Evolutionary conservation across 2,329 filamentous ascomycete species (phyloP).

Genomic region (Penicillium expansum): DNA sequence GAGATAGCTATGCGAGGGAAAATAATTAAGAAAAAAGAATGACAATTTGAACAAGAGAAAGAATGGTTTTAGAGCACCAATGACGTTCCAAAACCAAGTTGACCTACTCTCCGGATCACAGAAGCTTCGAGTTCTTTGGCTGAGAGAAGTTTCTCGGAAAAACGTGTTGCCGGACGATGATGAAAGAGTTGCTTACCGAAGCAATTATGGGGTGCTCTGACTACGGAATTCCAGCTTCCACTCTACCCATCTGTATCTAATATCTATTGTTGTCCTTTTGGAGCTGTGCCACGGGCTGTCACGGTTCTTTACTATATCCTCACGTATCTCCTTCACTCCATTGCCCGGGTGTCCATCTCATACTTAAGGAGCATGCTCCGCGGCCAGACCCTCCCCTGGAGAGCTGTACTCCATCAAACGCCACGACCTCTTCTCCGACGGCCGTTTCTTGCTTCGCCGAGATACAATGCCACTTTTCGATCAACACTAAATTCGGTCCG

Average conservation of each 20-base stretch:
- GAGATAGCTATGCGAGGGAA: background rate
- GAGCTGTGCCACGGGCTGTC: constrained; percentile 12
- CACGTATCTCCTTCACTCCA: background rate
- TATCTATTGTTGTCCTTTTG: constrained; percentile 12
- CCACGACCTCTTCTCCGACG: constrained; percentile 41
- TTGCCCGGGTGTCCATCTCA: constrained; percentile 10
- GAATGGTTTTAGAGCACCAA: constrained; percentile 10
- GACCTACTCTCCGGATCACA: constrained; percentile 21
- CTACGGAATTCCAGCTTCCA: constrained; percentile 16
- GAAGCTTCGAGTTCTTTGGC: constrained; percentile 35
- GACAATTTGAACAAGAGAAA: constrained; percentile 7
- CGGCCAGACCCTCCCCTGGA: constrained; percentile 64
- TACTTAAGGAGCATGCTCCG: constrained; percentile 57
- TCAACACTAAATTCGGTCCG: constrained; percentile 28
- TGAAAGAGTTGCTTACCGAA: constrained; percentile 33
- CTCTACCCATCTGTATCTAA: constrained; percentile 7
- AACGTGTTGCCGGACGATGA: constrained; percentile 32
- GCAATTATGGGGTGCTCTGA: constrained; percentile 24
- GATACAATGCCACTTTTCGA: constrained; percentile 32
- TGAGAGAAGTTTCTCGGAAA: constrained; percentile 37
- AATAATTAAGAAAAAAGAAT: constrained; percentile 5
- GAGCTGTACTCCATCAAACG: constrained; percentile 56
- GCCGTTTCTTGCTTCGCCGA: constrained; percentile 31
- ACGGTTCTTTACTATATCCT: constrained; percentile 8
- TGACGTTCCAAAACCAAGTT: constrained; percentile 6